A percentile compares a stretch with the other conserved stretches of the same genome.
These are phyloP conservation scores for Auriscalpium vulgare DNA, from an alignment of 768 basidiomycete genomes.

Conservation along the genomic window DNA sequence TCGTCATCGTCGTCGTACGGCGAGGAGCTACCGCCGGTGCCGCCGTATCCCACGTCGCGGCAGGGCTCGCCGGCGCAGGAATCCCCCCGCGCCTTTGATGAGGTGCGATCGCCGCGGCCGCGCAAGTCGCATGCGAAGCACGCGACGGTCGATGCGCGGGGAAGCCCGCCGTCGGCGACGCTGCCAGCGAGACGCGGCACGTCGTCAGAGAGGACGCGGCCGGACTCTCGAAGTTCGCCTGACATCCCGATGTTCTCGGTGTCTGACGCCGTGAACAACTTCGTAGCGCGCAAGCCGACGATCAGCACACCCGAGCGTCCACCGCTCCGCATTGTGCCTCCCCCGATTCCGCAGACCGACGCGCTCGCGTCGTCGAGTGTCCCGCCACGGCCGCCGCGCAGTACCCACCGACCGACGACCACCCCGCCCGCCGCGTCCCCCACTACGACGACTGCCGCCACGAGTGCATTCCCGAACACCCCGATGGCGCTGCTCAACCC, in stretches of 20 bases:
- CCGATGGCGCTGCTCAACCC: constrained; percentile 11
- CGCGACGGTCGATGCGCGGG: background rate
- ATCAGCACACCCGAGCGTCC: background rate
- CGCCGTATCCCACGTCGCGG: constrained; percentile 27
- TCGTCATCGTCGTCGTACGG: constrained; percentile 55
- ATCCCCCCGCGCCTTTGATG: constrained; percentile 32
- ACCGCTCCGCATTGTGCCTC: background rate
- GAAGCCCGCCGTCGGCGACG: background rate
- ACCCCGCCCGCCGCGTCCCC: constrained; percentile 3
- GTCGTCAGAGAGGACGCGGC: background rate
- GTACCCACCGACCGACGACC: constrained; percentile 13
- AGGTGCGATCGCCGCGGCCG: no score
- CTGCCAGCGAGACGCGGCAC: background rate
- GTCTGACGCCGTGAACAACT: constrained; percentile 37
- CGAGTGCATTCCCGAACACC: constrained; percentile 15
- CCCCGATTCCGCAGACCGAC: background rate
- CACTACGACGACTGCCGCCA: constrained; percentile 7
- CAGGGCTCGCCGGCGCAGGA: constrained; percentile 53
- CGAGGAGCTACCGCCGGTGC: constrained; percentile 33
- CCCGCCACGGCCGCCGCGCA: constrained; percentile 21
- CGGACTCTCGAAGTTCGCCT: constrained; percentile 25
- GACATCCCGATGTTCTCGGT: constrained; percentile 46
- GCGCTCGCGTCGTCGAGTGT: constrained; percentile 12
- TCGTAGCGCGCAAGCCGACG: constrained; percentile 18
- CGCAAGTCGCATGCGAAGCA: background rate